Evolutionary conservation across 2,329 filamentous ascomycete genomes (phyloP), one percentile per base, ranked within the genome.

Genomic region (Diaporthe velutina): DNA sequence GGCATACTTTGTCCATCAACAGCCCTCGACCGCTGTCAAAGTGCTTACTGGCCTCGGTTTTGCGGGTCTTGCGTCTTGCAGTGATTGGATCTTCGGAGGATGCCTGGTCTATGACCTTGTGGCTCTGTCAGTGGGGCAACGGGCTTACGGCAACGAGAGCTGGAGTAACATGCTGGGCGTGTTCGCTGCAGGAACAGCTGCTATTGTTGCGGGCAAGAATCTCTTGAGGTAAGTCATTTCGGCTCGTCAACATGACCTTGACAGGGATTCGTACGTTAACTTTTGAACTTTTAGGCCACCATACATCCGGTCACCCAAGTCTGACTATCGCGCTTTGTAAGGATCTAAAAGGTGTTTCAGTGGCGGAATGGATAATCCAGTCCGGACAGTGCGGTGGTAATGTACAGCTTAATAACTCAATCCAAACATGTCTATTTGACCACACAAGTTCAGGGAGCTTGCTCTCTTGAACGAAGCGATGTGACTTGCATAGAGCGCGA

Each of bases 21-120:
- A 84, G 2, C 87, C 89, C 1, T 85, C 81, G 15, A 82, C 81
- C 3, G 74, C 83, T 0, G 83, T 91, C 66, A 89, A 90, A 79
- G 82, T 86, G 0, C 78, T 88, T 13, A 91, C 90, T 0, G 89
- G 86, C 0, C 77, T 90, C 0, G 89, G 87, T 0, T 91, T 91
- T 74, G 88, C 85, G 0, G 81, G 85, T 0, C 81, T 86, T 22
- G 87, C 86, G 2, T 84, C 84, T 13, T 77, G 80, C 48, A 90
- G 88, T 77, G 90, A 92, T 79, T 91, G 89, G 89, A 90, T 91
- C 70, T 88, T 91, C 68, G 90, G 90, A 0, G 88, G 86, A 0
- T 90, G 90, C 78, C 79, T 92, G 75, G 89, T 90, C 0, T 91
- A 91, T 79, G 88, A 91, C 79, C 83, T 91, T 25, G 82, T 90